Evolutionary conservation across 495 filamentous ascomycete genomes (phyloP), one percentile per base, ranked within the genome.

Genomic region (Aspergillus taichungensis): DNA sequence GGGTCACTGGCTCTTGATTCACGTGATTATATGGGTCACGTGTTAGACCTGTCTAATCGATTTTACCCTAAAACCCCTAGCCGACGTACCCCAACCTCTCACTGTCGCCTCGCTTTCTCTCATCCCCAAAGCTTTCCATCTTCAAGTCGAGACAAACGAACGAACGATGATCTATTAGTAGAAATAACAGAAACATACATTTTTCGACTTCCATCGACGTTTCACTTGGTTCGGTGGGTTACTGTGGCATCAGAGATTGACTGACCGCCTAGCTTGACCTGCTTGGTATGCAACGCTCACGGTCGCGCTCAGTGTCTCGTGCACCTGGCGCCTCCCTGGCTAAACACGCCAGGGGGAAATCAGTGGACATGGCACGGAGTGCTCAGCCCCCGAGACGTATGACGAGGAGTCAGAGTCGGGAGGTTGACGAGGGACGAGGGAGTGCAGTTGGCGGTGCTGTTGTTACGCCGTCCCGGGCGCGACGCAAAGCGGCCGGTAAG

Each of bases 371-470:
- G 38, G 18, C 32, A 5, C 33, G 33, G 12, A 12, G 12, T 3
- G 34, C 10, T 18, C 49, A 50, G 3, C 33, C 37, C 3, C 35
- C 42, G 6, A 50, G 47, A 33, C 49, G 54, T 1, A 42, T 52
- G 34, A 61, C 57, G 2, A 53, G 58, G 30, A 58, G 55, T 31
- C 58, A 53, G 41, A 61, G 58, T 46, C 58, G 52, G 6, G 54
- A 56, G 12, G 9, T 46, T 8, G 54, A 55, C 8, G 49, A 37
- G 12, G 13, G 24, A 27, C 13, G 8, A 13, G 8, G 30, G 5
- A 31, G 27, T 29, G 27, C 29, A 12, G 37, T 1, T 27, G 24
- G 29, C 41, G 14, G 13, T 44, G 44, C 33, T 4, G 29, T 24
- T 24, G 18, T 24, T 24, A 24, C 30, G 12, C 18, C 50, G 9